phyloP scores from a whole-genome alignment of 2,329 filamentous ascomycete species.

The Colletotrichum horii region DNA sequence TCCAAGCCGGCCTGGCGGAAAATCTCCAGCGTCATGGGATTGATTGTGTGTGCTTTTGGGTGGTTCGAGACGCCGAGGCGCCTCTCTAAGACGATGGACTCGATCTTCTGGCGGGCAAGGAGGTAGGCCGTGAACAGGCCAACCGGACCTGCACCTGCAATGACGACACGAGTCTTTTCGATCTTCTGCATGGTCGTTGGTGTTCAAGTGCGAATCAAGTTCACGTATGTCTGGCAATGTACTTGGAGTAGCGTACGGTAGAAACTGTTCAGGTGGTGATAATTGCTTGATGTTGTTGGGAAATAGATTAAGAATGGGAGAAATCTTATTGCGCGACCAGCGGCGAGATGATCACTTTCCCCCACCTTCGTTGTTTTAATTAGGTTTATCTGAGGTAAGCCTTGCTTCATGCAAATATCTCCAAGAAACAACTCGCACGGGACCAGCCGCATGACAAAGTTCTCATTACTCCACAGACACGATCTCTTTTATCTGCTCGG shows the following conservation, averaged over 20 bases:
- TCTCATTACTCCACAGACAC: neutral
- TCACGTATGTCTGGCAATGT: neutral
- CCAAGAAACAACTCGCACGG: neutral
- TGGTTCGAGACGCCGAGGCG: neutral
- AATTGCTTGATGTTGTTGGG: neutral
- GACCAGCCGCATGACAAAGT: neutral
- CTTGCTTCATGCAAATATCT: neutral
- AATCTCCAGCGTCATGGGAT: conserved; percentile 20
- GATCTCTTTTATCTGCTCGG: neutral
- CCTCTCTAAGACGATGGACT: conserved; percentile 9
- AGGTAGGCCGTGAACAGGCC: conserved; percentile 12
- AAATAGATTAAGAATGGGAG: neutral
- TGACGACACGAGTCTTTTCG: conserved; percentile 4
- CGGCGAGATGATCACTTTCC: neutral
- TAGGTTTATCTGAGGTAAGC: neutral
- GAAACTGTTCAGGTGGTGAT: neutral
- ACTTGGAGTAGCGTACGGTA: neutral
- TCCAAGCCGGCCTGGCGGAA: conserved; percentile 17
- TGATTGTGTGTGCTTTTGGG: conserved; percentile 21
- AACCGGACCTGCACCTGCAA: conserved; percentile 9
- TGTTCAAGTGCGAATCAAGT: neutral
- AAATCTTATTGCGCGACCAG: neutral
- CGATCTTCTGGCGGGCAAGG: conserved; percentile 1
- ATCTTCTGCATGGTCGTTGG: neutral
- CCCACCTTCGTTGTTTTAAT: neutral